Conservation (phyloP, 2,329 filamentous ascomycete genomes). For the Arthrobotrys megalospora region DNA sequence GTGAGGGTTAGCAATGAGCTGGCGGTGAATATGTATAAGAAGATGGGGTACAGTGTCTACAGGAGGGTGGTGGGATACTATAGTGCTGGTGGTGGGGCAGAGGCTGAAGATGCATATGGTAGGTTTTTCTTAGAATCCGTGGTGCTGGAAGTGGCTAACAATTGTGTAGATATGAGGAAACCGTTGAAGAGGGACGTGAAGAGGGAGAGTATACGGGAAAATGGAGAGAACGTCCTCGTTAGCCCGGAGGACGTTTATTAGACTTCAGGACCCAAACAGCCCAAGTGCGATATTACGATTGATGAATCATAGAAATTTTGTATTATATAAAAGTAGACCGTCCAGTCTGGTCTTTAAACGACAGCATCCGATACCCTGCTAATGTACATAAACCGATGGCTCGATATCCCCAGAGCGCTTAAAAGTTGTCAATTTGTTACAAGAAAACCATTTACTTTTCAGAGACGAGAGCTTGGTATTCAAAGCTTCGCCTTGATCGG, state of each 20-base stretch:
- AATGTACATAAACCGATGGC: conserved; percentile 39
- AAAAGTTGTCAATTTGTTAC: conserved; percentile 63
- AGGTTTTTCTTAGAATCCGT: conserved; percentile 15
- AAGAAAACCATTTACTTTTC: conserved; percentile 64
- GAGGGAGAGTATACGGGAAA: conserved; percentile 80
- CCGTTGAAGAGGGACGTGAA: conserved; percentile 84
- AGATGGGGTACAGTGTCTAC: conserved; percentile 92
- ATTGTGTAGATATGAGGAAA: conserved; percentile 85
- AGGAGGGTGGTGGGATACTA: conserved; percentile 93
- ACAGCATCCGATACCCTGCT: conserved; percentile 26
- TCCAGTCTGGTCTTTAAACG: background rate
- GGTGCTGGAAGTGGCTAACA: conserved; percentile 1
- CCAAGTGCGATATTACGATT: conserved; percentile 13
- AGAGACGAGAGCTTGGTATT: conserved; percentile 44
- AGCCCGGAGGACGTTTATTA: conserved; percentile 83
- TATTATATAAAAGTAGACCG: conserved; percentile 31
- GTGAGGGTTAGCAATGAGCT: conserved; percentile 89
- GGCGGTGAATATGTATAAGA: conserved; percentile 89
- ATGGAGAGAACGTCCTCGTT: conserved; percentile 85
- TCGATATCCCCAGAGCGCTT: conserved; percentile 43
- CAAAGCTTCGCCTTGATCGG: conserved; percentile 37
- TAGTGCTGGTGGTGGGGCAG: conserved; percentile 80
- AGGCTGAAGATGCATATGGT: conserved; percentile 84
- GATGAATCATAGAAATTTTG: conserved; percentile 14
- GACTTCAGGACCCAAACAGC: background rate